phyloP scores from a whole-genome alignment of 805 yeast species.

The Ogataea ganodermae region DNA sequence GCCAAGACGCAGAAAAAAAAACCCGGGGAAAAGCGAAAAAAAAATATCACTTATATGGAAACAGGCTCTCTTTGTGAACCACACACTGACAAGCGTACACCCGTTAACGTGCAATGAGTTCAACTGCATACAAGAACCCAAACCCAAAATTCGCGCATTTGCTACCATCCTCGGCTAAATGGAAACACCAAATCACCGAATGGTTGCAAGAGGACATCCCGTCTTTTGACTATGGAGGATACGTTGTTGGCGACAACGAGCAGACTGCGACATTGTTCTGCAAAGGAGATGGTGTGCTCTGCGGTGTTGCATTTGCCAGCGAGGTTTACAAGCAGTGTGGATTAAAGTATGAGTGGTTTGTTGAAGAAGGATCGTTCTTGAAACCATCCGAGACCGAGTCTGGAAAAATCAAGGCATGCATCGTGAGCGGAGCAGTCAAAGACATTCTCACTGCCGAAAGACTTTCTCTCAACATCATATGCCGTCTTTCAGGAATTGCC shows the following conservation, averaged over 20 bases:
- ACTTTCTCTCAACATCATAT: slow-evolving; percentile 76
- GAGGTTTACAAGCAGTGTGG: slow-evolving; percentile 82
- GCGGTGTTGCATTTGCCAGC: slow-evolving; percentile 87
- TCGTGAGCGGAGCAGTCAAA: slow-evolving; percentile 77
- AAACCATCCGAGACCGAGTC: slow-evolving; percentile 39
- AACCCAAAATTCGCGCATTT: slow-evolving; percentile 47
- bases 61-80: not conserved
- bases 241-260: slow-evolving; percentile 77
- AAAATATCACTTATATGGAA: not conserved
- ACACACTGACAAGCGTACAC: not conserved
- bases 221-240: slow-evolving; percentile 92
- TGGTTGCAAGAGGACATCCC: slow-evolving; percentile 91
- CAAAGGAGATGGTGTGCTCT: slow-evolving; percentile 75
- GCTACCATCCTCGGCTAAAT: slow-evolving; percentile 72
- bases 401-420: slow-evolving; percentile 73
- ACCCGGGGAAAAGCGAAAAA: slow-evolving; percentile 1
- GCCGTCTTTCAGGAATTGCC: slow-evolving; percentile 87
- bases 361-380: slow-evolving; percentile 65
- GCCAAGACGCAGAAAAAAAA: not conserved
- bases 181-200: slow-evolving; percentile 76
- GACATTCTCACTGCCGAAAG: slow-evolving; percentile 82
- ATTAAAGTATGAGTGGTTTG: slow-evolving; percentile 69
- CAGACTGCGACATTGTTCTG: slow-evolving; percentile 79
- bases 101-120: not conserved
- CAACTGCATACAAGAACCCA: slow-evolving; percentile 31